A percentile compares a stretch with the other conserved stretches of the same genome.
Evolutionary conservation across 2,329 filamentous ascomycete genomes (phyloP).

Genomic region (Penicillium sp.): DNA sequence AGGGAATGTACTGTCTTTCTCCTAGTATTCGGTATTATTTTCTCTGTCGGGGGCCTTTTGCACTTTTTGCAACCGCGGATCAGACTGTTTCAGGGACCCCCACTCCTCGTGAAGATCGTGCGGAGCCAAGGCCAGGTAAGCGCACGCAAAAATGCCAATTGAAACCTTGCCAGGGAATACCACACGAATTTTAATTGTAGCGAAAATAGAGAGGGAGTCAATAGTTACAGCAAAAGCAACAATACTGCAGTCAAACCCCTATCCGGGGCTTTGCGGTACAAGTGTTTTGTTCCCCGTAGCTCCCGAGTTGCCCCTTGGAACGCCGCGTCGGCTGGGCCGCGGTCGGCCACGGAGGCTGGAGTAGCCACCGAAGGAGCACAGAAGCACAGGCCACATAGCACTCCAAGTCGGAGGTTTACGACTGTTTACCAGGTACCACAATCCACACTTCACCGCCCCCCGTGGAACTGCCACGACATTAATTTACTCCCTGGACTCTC

Average conservation of each 20-base stretch:
- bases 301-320: background rate
- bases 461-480: conserved; percentile 27
- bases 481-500: conserved; percentile 28
- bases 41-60: background rate
- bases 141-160: conserved; percentile 16
- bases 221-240: background rate
- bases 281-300: background rate
- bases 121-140: conserved; percentile 21
- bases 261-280: background rate
- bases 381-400: background rate
- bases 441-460: conserved; percentile 25
- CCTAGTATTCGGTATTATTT: background rate
- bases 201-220: background rate
- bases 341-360: conserved; percentile 14
- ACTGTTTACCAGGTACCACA: conserved; percentile 10
- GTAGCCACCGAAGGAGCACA: background rate
- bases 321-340: conserved; percentile 6
- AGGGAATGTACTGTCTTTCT: conserved; percentile 22
- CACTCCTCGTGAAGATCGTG: conserved; percentile 27
- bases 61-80: conserved; percentile 24
- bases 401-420: too few species aligned
- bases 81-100: conserved; percentile 32
- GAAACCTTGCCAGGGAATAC: background rate
- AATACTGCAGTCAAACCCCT: too few species aligned
- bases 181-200: background rate